Evolutionary conservation across 2,329 filamentous ascomycete genomes (phyloP).

Genomic region (Tolypocladium guangdongense): DNA sequence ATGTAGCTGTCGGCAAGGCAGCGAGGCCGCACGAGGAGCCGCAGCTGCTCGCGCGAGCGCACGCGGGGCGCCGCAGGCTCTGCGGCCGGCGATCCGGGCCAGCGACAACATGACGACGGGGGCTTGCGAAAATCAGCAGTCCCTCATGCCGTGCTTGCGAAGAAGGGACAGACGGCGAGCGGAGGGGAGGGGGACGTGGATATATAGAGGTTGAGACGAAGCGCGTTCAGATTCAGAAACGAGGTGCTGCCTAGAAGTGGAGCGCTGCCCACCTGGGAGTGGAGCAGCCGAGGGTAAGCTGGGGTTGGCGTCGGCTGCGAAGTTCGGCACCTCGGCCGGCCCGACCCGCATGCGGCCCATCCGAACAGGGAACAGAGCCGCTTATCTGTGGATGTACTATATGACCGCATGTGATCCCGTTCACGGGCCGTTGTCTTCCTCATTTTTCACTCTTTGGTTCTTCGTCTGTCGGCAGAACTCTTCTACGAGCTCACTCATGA

Average conservation of each 20-base stretch:
- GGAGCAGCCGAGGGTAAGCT: too few species aligned
- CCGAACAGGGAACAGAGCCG: not conserved
- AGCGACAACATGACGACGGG: conserved; percentile 1
- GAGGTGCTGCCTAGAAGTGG: too few species aligned
- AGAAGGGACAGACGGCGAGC: not conserved
- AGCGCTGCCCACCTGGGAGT: too few species aligned
- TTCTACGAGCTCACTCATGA: not conserved
- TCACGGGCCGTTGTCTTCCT: too few species aligned
- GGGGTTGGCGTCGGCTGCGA: not conserved
- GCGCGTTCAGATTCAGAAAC: too few species aligned
- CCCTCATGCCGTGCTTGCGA: not conserved
- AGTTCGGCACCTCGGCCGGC: not conserved
- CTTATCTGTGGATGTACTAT: too few species aligned
- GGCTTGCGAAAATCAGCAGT: not conserved
- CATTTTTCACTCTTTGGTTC: too few species aligned
- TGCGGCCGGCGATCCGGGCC: not conserved
- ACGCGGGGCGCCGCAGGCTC: not conserved
- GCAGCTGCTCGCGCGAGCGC: not conserved
- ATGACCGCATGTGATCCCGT: too few species aligned
- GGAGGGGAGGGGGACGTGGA: not conserved
- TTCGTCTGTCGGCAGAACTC: not conserved
- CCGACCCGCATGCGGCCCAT: not conserved
- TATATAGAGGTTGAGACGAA: not conserved
- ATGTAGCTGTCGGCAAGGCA: not conserved
- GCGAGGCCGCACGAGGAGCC: not conserved